Evolutionary conservation across 176 grass and related monocot genomes (phyloP), one percentile per base, ranked within the genome.

Genomic region (Miscanthus lutarioriparius): DNA sequence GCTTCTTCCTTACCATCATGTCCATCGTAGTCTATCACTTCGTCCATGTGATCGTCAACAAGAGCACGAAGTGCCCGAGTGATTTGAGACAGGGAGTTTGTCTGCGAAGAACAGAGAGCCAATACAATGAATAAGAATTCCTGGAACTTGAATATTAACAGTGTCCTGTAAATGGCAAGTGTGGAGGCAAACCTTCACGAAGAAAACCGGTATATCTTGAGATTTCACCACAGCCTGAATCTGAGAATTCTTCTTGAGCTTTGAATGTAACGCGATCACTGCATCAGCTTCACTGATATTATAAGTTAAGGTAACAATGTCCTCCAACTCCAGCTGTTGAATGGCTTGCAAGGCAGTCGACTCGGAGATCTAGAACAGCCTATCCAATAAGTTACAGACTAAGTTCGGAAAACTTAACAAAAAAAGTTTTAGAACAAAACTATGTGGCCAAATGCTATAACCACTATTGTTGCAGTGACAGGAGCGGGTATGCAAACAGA

Each of bases 321-420:
- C 86, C 70, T 87, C 89, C 84, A 98, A 65, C 65, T 86, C 87
- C 88, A 98, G 83, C 56, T 92, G 91, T 32, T 85, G 93, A 79
- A 95, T 90, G 54, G 91, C 91, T 88, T 98, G 89, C 80, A 91
- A 82, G 15, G 68, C 83, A 81, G 66, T 94, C 38, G 84, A 82
- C 89, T 95, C 91, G 3, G 75, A 87, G 64, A 98, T 98, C 93
- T 98, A 98, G 77, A 98, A 92, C 56, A 92, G 74, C 87, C 94
- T 68, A 97, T 94, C 77, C 54, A 88, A 86, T 93, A 89, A 91
- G 80, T 89, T 88, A 36, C 49, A 90, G 84, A 86, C 66, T 77
- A 83, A 86, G 64, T 87, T 65, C 23, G 49, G 30, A 53, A 80
- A 83, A 49, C 8, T 84, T 23, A 84, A 66, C 56, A 32, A 25